Evolutionary conservation across 2,329 filamentous ascomycete genomes (phyloP).

Genomic region (Ciborinia camelliae): DNA sequence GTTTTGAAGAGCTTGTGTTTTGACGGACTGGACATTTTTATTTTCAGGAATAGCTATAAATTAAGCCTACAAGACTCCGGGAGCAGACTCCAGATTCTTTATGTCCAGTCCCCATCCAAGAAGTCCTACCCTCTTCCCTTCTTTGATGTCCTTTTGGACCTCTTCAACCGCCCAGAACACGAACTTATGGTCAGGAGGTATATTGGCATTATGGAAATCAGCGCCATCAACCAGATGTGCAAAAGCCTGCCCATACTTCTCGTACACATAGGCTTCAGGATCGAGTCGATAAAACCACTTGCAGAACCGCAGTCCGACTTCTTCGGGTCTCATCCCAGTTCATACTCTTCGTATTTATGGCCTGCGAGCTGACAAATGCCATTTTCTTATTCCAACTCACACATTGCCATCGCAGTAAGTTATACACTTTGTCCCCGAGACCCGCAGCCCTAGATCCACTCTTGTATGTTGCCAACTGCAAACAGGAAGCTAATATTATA

Average conservation of each 20-base stretch:
- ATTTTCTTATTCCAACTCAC: conserved; percentile 27
- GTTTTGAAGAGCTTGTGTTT: neutral
- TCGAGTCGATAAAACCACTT: conserved; percentile 29
- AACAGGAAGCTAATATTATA: conserved; percentile 38
- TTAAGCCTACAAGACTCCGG: neutral
- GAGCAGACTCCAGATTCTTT: neutral
- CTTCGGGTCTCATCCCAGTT: neutral
- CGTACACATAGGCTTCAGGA: conserved; percentile 30
- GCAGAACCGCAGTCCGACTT: neutral
- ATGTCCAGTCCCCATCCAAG: neutral
- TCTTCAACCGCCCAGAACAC: neutral
- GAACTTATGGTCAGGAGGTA: neutral
- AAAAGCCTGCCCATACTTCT: conserved; percentile 22
- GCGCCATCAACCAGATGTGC: neutral
- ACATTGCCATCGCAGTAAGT: conserved; percentile 26
- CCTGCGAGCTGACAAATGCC: conserved; percentile 5
- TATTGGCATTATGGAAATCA: neutral
- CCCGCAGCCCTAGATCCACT: conserved; percentile 22
- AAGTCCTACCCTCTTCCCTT: neutral
- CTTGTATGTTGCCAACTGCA: conserved; percentile 30
- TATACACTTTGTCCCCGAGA: conserved; percentile 18
- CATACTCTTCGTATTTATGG: neutral
- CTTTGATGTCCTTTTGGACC: neutral
- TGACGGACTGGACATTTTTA: too few species aligned
- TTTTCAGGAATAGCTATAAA: neutral